A percentile compares a stretch with the other conserved stretches of the same genome.
phyloP scores from a whole-genome alignment of 371 early-diverging fungal genomes.

The Mortierella sp. region DNA sequence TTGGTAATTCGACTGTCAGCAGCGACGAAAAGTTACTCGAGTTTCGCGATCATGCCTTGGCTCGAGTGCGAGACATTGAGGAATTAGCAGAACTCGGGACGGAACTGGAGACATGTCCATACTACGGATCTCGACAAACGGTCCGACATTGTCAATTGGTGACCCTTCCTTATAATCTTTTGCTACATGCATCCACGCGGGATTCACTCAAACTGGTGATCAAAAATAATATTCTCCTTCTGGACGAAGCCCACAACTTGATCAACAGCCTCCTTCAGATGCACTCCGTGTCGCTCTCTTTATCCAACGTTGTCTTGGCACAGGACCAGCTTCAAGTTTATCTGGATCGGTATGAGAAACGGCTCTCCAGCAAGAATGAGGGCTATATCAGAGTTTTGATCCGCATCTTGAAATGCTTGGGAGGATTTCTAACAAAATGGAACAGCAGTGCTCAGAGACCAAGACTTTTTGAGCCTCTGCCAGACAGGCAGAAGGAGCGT shows the following conservation, averaged over 20 bases:
- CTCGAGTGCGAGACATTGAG: slow-evolving; percentile 82
- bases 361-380: slow-evolving; percentile 79
- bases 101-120: slow-evolving; percentile 80
- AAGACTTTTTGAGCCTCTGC: slow-evolving; percentile 3
- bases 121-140: slow-evolving; percentile 86
- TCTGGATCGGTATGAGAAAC: slow-evolving; percentile 70
- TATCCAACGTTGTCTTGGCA: slow-evolving; percentile 61
- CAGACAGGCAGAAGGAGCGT: not conserved
- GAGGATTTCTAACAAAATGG: slow-evolving; percentile 47
- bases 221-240: slow-evolving; percentile 78
- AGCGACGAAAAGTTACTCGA: slow-evolving; percentile 56
- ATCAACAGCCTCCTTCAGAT: slow-evolving; percentile 77
- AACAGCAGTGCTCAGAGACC: not conserved
- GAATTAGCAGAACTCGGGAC: slow-evolving; percentile 81
- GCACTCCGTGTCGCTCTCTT: slow-evolving; percentile 62
- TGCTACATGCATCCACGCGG: slow-evolving; percentile 79
- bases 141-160: slow-evolving; percentile 76
- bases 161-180: slow-evolving; percentile 87
- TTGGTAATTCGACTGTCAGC: slow-evolving; percentile 7
- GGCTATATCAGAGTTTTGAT: slow-evolving; percentile 73
- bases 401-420: slow-evolving; percentile 56
- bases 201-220: slow-evolving; percentile 82
- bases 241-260: slow-evolving; percentile 94
- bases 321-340: slow-evolving; percentile 72
- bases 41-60: slow-evolving; percentile 68